These are phyloP conservation scores for Wickerhamiella vanderwaltii DNA, from an alignment of 805 yeast species.

Conservation along the genomic window DNA sequence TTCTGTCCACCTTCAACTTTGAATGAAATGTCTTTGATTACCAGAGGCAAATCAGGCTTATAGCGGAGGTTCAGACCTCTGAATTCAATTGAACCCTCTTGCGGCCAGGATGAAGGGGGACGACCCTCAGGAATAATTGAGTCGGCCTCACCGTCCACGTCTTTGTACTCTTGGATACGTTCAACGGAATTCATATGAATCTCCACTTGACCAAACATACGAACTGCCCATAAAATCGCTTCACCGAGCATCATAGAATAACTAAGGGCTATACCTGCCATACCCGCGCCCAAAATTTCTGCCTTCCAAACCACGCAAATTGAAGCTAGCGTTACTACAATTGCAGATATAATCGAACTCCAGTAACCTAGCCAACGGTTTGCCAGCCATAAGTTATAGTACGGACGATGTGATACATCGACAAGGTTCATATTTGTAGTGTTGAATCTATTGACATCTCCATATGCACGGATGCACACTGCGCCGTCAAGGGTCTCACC, in stretches of 20 bases:
- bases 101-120: constrained; percentile 75
- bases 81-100: constrained; percentile 64
- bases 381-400: constrained; percentile 68
- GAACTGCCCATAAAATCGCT: constrained; percentile 82
- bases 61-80: constrained; percentile 68
- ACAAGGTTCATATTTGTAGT: constrained; percentile 44
- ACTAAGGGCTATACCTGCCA: constrained; percentile 66
- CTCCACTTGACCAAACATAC: constrained; percentile 79
- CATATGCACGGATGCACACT: constrained; percentile 61
- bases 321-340: constrained; percentile 58
- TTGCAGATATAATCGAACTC: constrained; percentile 70
- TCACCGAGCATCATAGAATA: constrained; percentile 63
- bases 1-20: constrained; percentile 62
- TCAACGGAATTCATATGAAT: constrained; percentile 70
- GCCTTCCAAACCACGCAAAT: constrained; percentile 59
- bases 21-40: constrained; percentile 58
- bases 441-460: constrained; percentile 52
- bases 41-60: constrained; percentile 69
- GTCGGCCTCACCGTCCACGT: constrained; percentile 70
- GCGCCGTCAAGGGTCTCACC: constrained; percentile 72
- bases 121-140: constrained; percentile 46
- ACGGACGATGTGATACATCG: constrained; percentile 21
- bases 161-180: constrained; percentile 66
- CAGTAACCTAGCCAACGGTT: constrained; percentile 67
- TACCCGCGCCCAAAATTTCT: constrained; percentile 70